Evolutionary conservation across 768 basidiomycete species (phyloP), one percentile per base, ranked within the genome.

Genomic region (Rossbeevera mucosa): DNA sequence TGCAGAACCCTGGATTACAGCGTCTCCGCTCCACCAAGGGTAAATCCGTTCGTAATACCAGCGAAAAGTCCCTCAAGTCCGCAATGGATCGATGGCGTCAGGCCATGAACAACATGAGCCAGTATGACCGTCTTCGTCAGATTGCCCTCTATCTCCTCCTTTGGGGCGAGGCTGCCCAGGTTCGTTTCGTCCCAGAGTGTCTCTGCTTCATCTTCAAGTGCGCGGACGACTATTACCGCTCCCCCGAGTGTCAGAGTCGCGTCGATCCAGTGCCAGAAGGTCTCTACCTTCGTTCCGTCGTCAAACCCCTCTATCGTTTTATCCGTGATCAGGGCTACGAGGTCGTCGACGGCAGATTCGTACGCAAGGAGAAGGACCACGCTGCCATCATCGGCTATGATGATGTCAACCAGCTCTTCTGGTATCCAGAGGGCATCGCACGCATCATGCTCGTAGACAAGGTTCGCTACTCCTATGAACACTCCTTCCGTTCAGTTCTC

Each of bases 191-290:
- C 13, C 95, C 96, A 2, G 96, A 99, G 69, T 94, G 92, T 63
- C 74, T 99, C 43, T 97, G 94, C 73, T 99, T 97, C 79, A 96
- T 99, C 72, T 99, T 99, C 87, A 99, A 99, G 73, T 98, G 96
- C 65, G 96, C 96, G 13, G 96, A 99, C 67, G 96, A 99, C 73
- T 99, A 97, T 70, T 99, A 99, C 70, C 94, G 96, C 22, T 93
- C 90, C 4, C 86, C 95, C n/a, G 96, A 98, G 63, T 99, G 96
- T 62, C 96, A 99, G 70, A 90, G 82, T 67, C 77, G 92, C 42
- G 74, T 91, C 41, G 94, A 97, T 48, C 85, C 94, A 0, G 92
- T 97, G 0, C 91, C 91, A 0, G 95, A 97, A 63, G 96, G 95
- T 0, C 74, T 97, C n/a, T 99, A 97, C 69, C 76, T 99, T 26